These are phyloP conservation scores for Venturiaceae sp. DNA, from an alignment of 2,329 filamentous ascomycete genomes.

Conservation along the genomic window DNA sequence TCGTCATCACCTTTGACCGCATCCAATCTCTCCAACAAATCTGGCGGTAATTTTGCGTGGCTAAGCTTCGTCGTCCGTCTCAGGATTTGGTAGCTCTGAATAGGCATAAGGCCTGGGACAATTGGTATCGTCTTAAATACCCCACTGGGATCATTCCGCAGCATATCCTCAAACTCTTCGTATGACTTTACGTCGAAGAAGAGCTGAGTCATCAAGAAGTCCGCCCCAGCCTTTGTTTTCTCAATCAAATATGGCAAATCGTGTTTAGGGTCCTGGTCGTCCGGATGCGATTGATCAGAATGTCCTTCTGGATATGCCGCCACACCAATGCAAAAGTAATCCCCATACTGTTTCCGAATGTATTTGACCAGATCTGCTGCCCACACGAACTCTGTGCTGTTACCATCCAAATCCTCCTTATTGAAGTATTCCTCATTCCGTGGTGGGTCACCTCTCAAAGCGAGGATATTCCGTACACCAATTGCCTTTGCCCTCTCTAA, in stretches of 20 bases:
- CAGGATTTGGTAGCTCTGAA: slow-evolving; percentile 95
- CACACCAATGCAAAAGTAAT: slow-evolving; percentile 95
- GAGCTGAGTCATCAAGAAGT: slow-evolving; percentile 97
- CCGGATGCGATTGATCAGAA: slow-evolving; percentile 80
- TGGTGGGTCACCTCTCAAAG: slow-evolving; percentile 83
- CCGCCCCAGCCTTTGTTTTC: slow-evolving; percentile 82
- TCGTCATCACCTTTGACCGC: slow-evolving; percentile 71
- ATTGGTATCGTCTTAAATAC: slow-evolving; percentile 81
- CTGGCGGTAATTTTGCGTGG: slow-evolving; percentile 69
- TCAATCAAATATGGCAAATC: slow-evolving; percentile 85
- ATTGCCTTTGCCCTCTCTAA: slow-evolving; percentile 83
- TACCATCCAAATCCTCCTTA: slow-evolving; percentile 43
- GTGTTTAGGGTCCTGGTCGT: slow-evolving; percentile 52
- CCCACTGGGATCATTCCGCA: slow-evolving; percentile 75
- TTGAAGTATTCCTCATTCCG: slow-evolving; percentile 78
- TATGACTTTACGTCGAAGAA: slow-evolving; percentile 90
- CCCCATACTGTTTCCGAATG: slow-evolving; percentile 74
- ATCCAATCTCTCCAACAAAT: slow-evolving; percentile 61
- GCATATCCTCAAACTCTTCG: slow-evolving; percentile 62
- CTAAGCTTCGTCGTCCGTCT: slow-evolving; percentile 90
- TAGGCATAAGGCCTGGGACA: slow-evolving; percentile 92
- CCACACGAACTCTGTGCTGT: slow-evolving; percentile 72
- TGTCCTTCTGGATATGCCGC: slow-evolving; percentile 94
- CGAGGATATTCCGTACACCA: slow-evolving; percentile 89
- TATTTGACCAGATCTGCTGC: slow-evolving; percentile 84